Evolutionary conservation across 176 grass and related monocot genomes (phyloP), one percentile per base, ranked within the genome.

Genomic region (Cenchrus americanus): DNA sequence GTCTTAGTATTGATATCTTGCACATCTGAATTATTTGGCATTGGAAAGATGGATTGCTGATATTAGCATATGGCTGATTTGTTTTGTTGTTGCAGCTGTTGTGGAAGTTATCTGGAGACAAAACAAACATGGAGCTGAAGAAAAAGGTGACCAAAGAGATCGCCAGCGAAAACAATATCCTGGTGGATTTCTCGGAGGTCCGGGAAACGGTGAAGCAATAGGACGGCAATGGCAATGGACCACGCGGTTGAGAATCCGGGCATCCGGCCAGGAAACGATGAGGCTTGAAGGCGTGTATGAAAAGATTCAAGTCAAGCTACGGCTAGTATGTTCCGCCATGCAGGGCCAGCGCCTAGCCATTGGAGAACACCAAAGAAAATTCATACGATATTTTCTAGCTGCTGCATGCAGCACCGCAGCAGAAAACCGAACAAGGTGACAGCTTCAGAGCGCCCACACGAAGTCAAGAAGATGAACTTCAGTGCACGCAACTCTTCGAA

Each of bases 121-220:
- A 69, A 66, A 58, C 47, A 21, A 40, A 12, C 57, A 83, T 72
- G 66, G 66, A 83, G 14, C 66, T 83, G 57, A 88, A 83, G 66
- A 88, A 64, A 64, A 88, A 88, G 51, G 74, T 88, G 18, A 10
- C 40, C 2, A 88, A 83, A 62, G 74, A 83, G 22, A 83, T 88
- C 3, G 80, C 80, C 1, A 8, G 34, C 0, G 80, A 88, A 49
- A 78, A 73, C 74, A 88, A 83, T 22, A 49, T 83, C 66, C 21
- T 47, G 37, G 55, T 78, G 57, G 86, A 83, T 17, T 80, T 80
- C 4, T 54, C 49, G 1, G n/a, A 71, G 44, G 10, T 87, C 54
- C 68, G 17, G 17, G 84, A 80, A 46, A 32, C 17, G 49, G 71
- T 62, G 0, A 34, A 47, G 23, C 44, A 86, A 37, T 37, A 37